Evolutionary conservation across 345 rosid genomes (phyloP).

Genomic region (Acer saccharum): DNA sequence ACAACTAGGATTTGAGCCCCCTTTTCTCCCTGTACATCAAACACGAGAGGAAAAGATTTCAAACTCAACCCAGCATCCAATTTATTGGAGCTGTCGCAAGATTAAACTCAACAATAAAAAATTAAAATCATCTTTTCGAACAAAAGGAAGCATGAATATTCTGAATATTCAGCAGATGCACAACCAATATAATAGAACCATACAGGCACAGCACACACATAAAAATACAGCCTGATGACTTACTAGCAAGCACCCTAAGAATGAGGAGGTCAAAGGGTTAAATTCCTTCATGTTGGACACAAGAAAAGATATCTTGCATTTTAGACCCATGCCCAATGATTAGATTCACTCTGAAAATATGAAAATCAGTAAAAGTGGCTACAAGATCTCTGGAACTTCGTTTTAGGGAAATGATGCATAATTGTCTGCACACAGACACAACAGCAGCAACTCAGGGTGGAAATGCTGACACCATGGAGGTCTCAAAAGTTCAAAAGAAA

Average conservation of each 20-base stretch:
- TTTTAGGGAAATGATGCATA: no score
- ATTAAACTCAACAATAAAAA: background rate
- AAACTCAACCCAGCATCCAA: background rate
- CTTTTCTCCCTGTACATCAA: constrained; percentile 63
- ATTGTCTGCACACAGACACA: background rate
- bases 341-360: background rate
- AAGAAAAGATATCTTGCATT: background rate
- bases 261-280: background rate
- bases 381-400: background rate
- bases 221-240: background rate
- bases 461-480: background rate
- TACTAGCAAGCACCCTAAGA: background rate
- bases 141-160: constrained; percentile 1
- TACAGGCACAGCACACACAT: background rate
- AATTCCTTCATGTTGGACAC: background rate
- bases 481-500: background rate
- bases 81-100: background rate
- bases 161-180: background rate
- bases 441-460: background rate
- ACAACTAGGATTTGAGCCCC: constrained; percentile 86
- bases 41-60: constrained; percentile 6
- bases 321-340: no score
- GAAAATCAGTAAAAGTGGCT: background rate
- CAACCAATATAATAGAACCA: background rate
- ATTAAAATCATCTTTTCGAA: background rate